Base-by-base conservation (phyloP, 192 early-diverging fungal genomes). In the Coemansia sp. region DNA sequence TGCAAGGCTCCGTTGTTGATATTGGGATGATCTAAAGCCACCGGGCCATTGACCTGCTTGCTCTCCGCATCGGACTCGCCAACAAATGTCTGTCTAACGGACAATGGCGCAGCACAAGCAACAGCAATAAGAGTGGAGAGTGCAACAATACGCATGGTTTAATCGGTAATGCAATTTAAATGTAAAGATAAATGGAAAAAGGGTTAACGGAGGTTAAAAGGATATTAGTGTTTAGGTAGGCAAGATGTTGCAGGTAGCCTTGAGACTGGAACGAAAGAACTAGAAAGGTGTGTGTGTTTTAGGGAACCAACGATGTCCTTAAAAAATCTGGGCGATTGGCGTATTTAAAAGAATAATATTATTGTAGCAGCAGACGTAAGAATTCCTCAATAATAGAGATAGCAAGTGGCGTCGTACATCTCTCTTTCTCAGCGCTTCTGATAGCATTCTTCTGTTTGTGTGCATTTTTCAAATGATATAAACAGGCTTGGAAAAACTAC, bases 21-120 rank as follows among this genome's bases (percentile, higher is more conserved):
- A 14, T 57, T 63, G 0, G 74, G 74, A 63, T 65, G 69, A 64
- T 66, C 74, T 7, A 82, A 55, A 7, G 79, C 79, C 43, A 67
- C 69, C 25, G 79, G 69, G 1, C 79, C 79, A n/a, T 82, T 82
- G 44, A 77, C 75, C 4, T 58, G 55, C 22, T 74, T 71, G 60
- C 51, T 53, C 1, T 57, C 79, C 46, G 48, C 50, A 13, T 66
- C 75, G 38, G 75, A 12, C 51, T 71, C 57, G 5, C 78, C 78
- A 32, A 80, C 79, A 64, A 76, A 37, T 2, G 58, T 40, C 45
- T 81, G 79, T 22, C 79, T 72, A 38, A 64, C 64, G 19, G 54
- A 39, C 37, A 81, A 54, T 1, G 78, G 78, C 12, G 78, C 73
- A 14, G 78, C 78, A 57, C 59, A 69, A 4, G 63, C 72, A 16